phyloP scores from a whole-genome alignment of 2,329 filamentous ascomycete genomes.

The Exserohilum rostratum region DNA sequence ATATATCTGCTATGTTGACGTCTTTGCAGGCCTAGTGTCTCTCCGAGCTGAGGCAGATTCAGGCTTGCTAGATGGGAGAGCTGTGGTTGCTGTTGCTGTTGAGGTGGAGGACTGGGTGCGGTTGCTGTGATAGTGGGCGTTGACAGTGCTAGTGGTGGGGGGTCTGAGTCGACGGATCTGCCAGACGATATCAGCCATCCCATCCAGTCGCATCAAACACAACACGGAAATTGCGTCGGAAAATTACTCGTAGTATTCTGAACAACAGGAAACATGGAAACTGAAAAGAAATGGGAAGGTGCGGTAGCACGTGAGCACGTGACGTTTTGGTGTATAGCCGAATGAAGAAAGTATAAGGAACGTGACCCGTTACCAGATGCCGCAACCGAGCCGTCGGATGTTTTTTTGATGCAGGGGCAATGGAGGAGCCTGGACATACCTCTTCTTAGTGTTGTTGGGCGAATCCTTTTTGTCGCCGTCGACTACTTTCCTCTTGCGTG shows the following conservation, averaged over 20 bases:
- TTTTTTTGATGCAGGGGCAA: constrained; percentile 14
- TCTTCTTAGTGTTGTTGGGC: constrained; percentile 65
- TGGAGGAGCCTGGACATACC: constrained; percentile 60
- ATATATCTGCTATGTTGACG: constrained; percentile 84
- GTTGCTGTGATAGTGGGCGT: constrained; percentile 50
- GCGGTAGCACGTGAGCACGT: constrained; percentile 31
- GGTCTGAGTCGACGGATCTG: constrained; percentile 49
- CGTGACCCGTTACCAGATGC: constrained; percentile 1
- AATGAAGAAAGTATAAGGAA: constrained; percentile 11
- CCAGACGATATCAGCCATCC: constrained; percentile 33
- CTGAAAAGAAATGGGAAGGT: neutral
- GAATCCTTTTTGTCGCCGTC: constrained; percentile 66
- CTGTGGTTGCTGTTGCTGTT: constrained; percentile 35
- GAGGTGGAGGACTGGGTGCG: constrained; percentile 44
- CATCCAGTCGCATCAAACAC: constrained; percentile 7
- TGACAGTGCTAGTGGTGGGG: constrained; percentile 48
- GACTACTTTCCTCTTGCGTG: constrained; percentile 79
- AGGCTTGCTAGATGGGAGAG: constrained; percentile 37
- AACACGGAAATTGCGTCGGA: neutral
- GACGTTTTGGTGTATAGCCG: constrained; percentile 13
- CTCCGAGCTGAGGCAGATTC: constrained; percentile 50
- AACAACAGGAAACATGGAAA: neutral
- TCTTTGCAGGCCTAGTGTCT: constrained; percentile 72
- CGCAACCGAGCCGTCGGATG: constrained; percentile 17
- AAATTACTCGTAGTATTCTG: neutral